These are phyloP conservation scores for Phyllosticta citrichinensis DNA, from an alignment of 2,329 filamentous ascomycete genomes.

Conservation along the genomic window DNA sequence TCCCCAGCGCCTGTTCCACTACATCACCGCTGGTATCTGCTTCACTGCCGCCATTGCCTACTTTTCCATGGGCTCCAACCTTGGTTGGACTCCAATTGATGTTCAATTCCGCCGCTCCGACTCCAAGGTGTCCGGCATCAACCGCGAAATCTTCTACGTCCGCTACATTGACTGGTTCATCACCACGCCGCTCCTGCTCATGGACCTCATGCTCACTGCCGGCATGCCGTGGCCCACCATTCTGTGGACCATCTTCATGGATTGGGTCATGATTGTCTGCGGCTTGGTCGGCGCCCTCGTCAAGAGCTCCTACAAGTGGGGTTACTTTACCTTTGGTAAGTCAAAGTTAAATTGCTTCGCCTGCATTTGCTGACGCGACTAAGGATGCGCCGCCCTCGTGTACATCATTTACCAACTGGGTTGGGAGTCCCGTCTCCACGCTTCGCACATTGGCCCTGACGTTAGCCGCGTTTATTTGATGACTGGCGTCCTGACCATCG, in stretches of 20 bases:
- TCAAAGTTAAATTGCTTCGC: neutral
- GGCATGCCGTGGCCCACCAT: slow-evolving; percentile 57
- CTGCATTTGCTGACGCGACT: neutral
- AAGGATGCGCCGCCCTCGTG: slow-evolving; percentile 38
- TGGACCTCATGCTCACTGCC: slow-evolving; percentile 53
- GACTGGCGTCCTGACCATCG: slow-evolving; percentile 48
- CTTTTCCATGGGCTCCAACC: slow-evolving; percentile 57
- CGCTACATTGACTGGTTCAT: slow-evolving; percentile 57
- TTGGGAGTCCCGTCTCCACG: slow-evolving; percentile 47
- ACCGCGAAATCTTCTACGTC: slow-evolving; percentile 57
- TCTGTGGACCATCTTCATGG: slow-evolving; percentile 50
- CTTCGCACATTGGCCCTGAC: slow-evolving; percentile 43
- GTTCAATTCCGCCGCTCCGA: slow-evolving; percentile 46
- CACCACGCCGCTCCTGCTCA: slow-evolving; percentile 54
- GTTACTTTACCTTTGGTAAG: slow-evolving; percentile 48
- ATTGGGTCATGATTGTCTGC: slow-evolving; percentile 57
- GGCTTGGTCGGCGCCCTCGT: slow-evolving; percentile 58
- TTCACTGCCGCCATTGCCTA: slow-evolving; percentile 53
- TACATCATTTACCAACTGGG: slow-evolving; percentile 52
- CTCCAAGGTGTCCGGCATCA: slow-evolving; percentile 38
- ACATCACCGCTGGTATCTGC: slow-evolving; percentile 50
- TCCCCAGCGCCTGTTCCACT: slow-evolving; percentile 51
- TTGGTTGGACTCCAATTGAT: slow-evolving; percentile 53
- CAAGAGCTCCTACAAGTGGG: slow-evolving; percentile 55
- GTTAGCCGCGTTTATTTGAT: slow-evolving; percentile 45